These are phyloP conservation scores for Blepharisma undulans DNA, from an alignment of 169 alveolate species.

Conservation along the genomic window DNA sequence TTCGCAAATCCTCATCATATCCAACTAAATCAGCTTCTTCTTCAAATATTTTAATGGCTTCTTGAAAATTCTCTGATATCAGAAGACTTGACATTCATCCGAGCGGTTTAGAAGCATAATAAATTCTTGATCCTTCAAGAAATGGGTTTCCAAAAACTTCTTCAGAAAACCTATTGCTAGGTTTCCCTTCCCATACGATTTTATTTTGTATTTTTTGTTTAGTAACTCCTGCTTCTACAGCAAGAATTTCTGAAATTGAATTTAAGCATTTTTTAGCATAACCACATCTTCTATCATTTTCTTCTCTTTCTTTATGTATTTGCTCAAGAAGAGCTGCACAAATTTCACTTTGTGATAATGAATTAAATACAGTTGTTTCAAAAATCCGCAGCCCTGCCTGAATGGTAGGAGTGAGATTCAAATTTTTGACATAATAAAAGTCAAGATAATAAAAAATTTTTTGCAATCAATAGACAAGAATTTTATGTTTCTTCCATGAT, in stretches of 20 bases:
- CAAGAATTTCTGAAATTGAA: background rate
- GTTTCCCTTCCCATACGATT: constrained; percentile 60
- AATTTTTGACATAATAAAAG: constrained; percentile 54
- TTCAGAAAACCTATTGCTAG: constrained; percentile 33
- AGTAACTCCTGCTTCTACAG: background rate
- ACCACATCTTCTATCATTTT: constrained; percentile 39
- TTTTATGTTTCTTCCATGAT: constrained; percentile 56
- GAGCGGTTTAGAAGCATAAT: constrained; percentile 5
- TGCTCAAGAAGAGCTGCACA: constrained; percentile 39
- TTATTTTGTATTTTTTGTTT: background rate
- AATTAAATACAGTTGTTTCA: constrained; percentile 45
- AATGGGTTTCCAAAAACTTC: constrained; percentile 44
- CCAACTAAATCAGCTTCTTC: constrained; percentile 50
- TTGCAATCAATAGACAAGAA: constrained; percentile 62
- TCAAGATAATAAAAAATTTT: constrained; percentile 67
- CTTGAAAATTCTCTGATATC: constrained; percentile 56
- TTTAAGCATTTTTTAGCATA: constrained; percentile 51
- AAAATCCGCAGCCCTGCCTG: constrained; percentile 47
- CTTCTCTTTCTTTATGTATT: constrained; percentile 49
- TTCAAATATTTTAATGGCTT: constrained; percentile 34
- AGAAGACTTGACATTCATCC: constrained; percentile 44
- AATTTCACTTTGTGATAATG: constrained; percentile 18
- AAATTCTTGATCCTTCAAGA: background rate
- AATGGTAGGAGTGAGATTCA: constrained; percentile 23
- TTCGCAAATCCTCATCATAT: no score